Percentiles rank a stretch among this genome's conserved stretches.
Conservation (phyloP, 2,329 filamentous ascomycete genomes). For the Colletotrichum australisinense region DNA sequence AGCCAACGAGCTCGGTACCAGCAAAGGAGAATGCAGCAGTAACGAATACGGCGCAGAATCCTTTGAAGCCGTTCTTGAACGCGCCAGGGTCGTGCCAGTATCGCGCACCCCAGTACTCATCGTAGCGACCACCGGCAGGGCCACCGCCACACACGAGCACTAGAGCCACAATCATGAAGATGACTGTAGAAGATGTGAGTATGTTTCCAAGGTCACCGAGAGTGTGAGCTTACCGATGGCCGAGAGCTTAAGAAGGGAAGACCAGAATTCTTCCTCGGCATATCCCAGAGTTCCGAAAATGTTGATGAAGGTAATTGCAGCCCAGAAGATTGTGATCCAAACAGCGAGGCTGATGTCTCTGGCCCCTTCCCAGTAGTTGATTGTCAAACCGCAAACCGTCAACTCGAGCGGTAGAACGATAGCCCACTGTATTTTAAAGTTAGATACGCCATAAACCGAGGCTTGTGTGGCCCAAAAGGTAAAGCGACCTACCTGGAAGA, state of each 20-base stretch:
- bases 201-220: accelerated
- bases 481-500: conserved; percentile 47
- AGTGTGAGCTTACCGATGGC: conserved; percentile 50
- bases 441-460: background rate
- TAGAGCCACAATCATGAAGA: conserved; percentile 73
- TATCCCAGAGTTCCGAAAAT: conserved; percentile 59
- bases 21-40: conserved; percentile 80
- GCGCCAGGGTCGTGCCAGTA: conserved; percentile 63
- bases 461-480: too few species aligned
- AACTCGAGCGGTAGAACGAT: conserved; percentile 60
- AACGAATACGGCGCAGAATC: conserved; percentile 78
- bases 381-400: conserved; percentile 61
- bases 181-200: conserved; percentile 43
- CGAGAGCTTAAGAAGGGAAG: conserved; percentile 59
- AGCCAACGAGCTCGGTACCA: conserved; percentile 79
- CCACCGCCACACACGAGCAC: conserved; percentile 71
- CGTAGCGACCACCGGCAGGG: conserved; percentile 58
- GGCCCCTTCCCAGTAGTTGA: conserved; percentile 57
- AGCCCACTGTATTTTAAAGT: conserved; percentile 46
- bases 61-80: conserved; percentile 80
- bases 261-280: conserved; percentile 69
- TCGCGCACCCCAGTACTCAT: conserved; percentile 60
- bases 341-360: conserved; percentile 56
- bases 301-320: conserved; percentile 55
- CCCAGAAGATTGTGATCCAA: conserved; percentile 67